phyloP scores from a whole-genome alignment of 2,329 filamentous ascomycete species.

The Knufia fluminis region DNA sequence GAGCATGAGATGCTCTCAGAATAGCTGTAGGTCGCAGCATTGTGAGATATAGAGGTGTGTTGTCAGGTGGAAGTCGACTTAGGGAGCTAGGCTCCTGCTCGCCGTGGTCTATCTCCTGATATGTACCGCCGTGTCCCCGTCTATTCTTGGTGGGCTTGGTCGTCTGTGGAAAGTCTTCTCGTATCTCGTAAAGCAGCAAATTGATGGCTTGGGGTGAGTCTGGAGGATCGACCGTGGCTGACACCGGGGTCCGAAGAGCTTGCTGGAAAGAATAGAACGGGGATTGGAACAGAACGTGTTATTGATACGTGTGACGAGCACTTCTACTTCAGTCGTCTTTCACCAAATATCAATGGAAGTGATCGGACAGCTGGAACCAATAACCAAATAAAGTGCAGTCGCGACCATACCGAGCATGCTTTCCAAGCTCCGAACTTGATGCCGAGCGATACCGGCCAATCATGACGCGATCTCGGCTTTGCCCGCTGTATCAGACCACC shows the following conservation, averaged over 20 bases:
- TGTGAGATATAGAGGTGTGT: slow-evolving; percentile 20
- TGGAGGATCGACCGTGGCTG: background rate
- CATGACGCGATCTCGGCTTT: background rate
- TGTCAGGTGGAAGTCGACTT: background rate
- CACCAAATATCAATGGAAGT: background rate
- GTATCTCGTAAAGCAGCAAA: background rate
- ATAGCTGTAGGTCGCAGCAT: slow-evolving; percentile 38
- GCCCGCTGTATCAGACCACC: background rate
- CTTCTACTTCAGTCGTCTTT: background rate
- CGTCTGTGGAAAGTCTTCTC: background rate
- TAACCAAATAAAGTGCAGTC: background rate
- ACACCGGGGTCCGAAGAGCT: background rate
- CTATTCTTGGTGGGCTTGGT: background rate
- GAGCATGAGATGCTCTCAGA: slow-evolving; percentile 32
- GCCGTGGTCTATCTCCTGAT: background rate
- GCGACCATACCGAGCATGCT: background rate
- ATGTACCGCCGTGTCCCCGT: background rate
- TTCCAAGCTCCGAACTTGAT: background rate
- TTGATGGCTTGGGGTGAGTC: background rate
- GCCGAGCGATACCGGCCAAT: background rate
- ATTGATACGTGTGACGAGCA: background rate
- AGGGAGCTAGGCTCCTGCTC: background rate
- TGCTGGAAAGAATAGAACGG: background rate
- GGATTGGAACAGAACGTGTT: background rate
- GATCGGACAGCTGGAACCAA: background rate